Evolutionary conservation across 768 basidiomycete genomes (phyloP).

Genomic region (Basidioascus undulatus): DNA sequence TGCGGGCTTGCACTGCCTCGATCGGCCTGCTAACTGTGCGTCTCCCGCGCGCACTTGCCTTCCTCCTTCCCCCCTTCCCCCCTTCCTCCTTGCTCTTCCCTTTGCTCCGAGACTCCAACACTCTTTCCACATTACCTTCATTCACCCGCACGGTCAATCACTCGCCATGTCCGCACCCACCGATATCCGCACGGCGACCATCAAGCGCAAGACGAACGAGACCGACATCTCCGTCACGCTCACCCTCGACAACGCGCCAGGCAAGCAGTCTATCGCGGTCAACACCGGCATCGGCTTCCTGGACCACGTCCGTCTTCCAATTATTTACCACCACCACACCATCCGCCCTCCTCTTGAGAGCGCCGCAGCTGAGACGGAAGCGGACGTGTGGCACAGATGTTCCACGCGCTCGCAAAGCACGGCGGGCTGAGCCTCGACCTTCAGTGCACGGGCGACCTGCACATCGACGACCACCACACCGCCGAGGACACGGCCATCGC

Average conservation of each 20-base stretch:
- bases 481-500: conserved; percentile 55
- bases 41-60: neutral
- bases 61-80: conserved; percentile 1
- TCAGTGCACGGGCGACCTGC: conserved; percentile 81
- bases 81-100: neutral
- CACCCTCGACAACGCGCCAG: conserved; percentile 54
- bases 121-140: neutral
- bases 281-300: conserved; percentile 95
- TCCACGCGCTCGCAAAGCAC: conserved; percentile 89
- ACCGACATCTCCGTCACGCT: conserved; percentile 66
- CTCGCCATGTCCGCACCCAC: neutral
- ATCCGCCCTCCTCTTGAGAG: neutral
- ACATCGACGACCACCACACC: conserved; percentile 97
- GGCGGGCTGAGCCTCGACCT: conserved; percentile 34
- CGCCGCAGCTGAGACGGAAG: neutral
- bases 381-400: conserved; percentile 41
- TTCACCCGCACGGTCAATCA: neutral
- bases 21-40: too few species aligned
- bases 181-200: conserved; percentile 7
- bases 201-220: conserved; percentile 29
- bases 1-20: too few species aligned
- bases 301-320: conserved; percentile 47
- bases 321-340: neutral
- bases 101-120: neutral
- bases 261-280: conserved; percentile 52